phyloP scores from a whole-genome alignment of 441 rosid genomes.

The Aleurites moluccanus region DNA sequence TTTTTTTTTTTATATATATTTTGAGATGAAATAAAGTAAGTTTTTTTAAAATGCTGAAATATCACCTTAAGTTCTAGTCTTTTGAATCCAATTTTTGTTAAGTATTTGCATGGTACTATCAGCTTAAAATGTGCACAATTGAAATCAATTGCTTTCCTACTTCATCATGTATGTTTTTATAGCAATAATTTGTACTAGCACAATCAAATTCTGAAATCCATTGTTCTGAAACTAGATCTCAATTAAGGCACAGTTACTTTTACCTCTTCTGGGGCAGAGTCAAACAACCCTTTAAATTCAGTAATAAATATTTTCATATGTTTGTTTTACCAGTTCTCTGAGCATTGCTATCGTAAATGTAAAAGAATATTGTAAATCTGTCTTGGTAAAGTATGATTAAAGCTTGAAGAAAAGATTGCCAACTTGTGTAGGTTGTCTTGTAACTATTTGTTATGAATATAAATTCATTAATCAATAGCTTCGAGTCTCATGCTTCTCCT shows the following conservation, averaged over 20 bases:
- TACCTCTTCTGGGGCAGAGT: neutral
- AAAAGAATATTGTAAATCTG: neutral
- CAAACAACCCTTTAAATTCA: neutral
- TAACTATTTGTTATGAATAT: neutral
- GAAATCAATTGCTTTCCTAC: neutral
- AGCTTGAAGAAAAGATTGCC: neutral
- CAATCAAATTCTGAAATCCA: no score
- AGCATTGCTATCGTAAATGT: neutral
- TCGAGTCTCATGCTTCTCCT: neutral
- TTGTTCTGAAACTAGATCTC: neutral
- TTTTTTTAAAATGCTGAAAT: neutral
- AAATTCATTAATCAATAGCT: neutral
- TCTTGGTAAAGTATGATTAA: neutral
- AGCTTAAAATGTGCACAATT: neutral
- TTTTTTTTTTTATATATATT: no score
- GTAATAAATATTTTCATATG: neutral
- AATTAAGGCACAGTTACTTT: neutral
- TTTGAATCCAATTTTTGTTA: neutral
- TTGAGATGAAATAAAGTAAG: no score
- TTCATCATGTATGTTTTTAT: neutral
- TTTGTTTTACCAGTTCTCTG: neutral
- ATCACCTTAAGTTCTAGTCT: no score
- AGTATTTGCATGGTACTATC: neutral
- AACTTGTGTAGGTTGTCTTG: neutral
- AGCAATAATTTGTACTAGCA: no score